Evolutionary conservation across 805 yeast genomes (phyloP).

Genomic region (Candida incommunis): DNA sequence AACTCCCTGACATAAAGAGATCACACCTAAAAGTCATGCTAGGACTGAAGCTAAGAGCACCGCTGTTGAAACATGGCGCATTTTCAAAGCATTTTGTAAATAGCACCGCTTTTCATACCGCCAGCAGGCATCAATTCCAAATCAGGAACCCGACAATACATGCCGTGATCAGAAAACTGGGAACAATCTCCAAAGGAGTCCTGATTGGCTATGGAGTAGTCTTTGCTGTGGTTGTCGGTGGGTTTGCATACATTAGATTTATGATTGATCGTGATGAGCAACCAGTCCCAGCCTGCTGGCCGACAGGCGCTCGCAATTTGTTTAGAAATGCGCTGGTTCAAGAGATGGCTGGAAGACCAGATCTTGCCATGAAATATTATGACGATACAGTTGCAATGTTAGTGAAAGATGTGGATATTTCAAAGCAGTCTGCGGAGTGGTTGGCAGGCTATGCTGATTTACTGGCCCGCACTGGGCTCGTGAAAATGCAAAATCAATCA

Average conservation of each 20-base stretch:
- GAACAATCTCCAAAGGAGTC: constrained; percentile 3
- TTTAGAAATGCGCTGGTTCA: constrained; percentile 9
- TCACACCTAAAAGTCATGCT: no score
- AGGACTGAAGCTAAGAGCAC: no score
- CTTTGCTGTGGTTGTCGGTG: constrained; percentile 3
- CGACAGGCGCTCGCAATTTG: constrained; percentile 5
- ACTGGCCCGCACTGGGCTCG: constrained; percentile 17
- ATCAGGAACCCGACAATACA: background rate
- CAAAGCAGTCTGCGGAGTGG: constrained; percentile 16
- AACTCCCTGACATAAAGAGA: no score
- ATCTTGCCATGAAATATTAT: constrained; percentile 9
- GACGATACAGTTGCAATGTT: constrained; percentile 14
- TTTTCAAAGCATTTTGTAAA: no score
- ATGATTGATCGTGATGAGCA: constrained; percentile 7
- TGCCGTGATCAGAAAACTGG: background rate
- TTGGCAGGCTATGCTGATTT: constrained; percentile 21
- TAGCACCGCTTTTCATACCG: no score
- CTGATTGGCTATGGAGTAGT: constrained; percentile 1
- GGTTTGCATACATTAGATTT: constrained; percentile 4
- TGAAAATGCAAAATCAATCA: constrained; percentile 4
- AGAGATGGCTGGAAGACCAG: constrained; percentile 6
- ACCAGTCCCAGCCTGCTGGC: constrained; percentile 12
- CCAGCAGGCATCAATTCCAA: background rate
- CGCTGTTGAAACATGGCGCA: no score
- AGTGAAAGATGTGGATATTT: constrained; percentile 10